Percentiles rank a stretch among this genome's conserved stretches.
These are phyloP conservation scores for Monosporascus sp. DNA, from an alignment of 2,329 filamentous ascomycete genomes.

Conservation along the genomic window DNA sequence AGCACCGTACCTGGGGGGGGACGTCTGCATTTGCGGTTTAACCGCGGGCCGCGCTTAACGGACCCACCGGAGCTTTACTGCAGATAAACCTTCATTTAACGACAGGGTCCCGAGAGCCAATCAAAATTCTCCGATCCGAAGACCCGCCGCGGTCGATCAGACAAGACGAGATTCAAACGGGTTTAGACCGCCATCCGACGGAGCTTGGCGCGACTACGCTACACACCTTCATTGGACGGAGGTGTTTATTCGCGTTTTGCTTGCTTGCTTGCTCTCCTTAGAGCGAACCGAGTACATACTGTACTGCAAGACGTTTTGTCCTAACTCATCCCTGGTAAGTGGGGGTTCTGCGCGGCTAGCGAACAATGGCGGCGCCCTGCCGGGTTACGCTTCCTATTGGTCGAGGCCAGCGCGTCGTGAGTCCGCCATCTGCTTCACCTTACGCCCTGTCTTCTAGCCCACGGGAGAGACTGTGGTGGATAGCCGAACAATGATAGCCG, in stretches of 20 bases:
- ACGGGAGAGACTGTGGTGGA: not conserved
- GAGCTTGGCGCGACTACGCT: too few relatives aligned
- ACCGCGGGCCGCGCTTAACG: constrained; percentile 26
- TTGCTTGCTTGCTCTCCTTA: too few relatives aligned
- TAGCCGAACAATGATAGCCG: not conserved
- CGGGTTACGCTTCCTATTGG: constrained; percentile 16
- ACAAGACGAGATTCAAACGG: constrained; percentile 8
- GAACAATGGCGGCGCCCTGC: not conserved
- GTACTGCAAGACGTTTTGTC: not conserved
- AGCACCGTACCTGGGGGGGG: too few relatives aligned
- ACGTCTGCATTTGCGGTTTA: not conserved
- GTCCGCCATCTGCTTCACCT: constrained; percentile 20
- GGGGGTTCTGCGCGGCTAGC: not conserved
- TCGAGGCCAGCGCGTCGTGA: constrained; percentile 20
- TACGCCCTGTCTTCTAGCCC: not conserved
- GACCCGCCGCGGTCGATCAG: constrained; percentile 12
- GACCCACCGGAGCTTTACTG: constrained; percentile 8
- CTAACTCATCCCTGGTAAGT: not conserved
- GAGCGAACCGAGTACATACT: too few relatives aligned
- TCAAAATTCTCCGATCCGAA: constrained; percentile 18
- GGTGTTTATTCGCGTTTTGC: too few relatives aligned
- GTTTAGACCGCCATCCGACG: not conserved
- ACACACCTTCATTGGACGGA: too few relatives aligned
- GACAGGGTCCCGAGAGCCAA: constrained; percentile 18
- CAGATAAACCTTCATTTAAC: constrained; percentile 14